Base-by-base conservation (phyloP, 768 basidiomycete genomes). In the Amanita muscaria region DNA sequence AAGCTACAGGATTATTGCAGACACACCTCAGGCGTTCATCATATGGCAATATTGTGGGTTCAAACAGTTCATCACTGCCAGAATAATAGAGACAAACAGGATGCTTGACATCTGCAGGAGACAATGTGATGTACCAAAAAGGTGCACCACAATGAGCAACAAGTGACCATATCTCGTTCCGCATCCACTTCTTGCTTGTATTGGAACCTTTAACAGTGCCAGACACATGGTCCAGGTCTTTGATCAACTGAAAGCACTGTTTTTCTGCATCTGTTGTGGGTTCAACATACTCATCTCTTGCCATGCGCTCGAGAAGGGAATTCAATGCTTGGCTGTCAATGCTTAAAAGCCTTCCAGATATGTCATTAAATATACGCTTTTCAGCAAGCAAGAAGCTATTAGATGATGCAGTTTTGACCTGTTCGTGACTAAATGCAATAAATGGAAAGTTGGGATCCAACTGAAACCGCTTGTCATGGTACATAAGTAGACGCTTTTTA, bases 381-480 rank as follows among this genome's bases (percentile, higher is more conserved):
- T n/a, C 40, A 19, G 49, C 38, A 3, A 53, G 18, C 15, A 53
- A 25, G 31, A 46, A 61, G 3, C 59, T 52, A 3, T 16, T 11
- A n/a, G n/a, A n/a, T n/a, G n/a, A n/a, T n/a, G n/a, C n/a, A 7
- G 31, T 14, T 27, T 53, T 58, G 5, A 63, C 57, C 42, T 64
- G 64, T 32, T 59, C 46, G 38, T 64, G 58, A 41, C 59, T 68
- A 47, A 61, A 64, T 2, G 48, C 59, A 22, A 61, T 47, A 29
- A 63, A 56, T n/a, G 58, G 47, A 45, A 64, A 67, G 14, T 54
- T 46, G n/a, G 36, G 16, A 37, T 68, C 64, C 3, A 24, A 47
- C 42, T 66, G 65, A 49, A 68, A 69, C 1, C 58, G 50, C 19
- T 63, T 63, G 38, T 69, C 64, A 47, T 59, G 49, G 42, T 67